A percentile compares a stretch with the other conserved stretches of the same genome.
These are phyloP conservation scores for Populus trichocarpa DNA, from an alignment of 441 rosid species.

Conservation along the genomic window DNA sequence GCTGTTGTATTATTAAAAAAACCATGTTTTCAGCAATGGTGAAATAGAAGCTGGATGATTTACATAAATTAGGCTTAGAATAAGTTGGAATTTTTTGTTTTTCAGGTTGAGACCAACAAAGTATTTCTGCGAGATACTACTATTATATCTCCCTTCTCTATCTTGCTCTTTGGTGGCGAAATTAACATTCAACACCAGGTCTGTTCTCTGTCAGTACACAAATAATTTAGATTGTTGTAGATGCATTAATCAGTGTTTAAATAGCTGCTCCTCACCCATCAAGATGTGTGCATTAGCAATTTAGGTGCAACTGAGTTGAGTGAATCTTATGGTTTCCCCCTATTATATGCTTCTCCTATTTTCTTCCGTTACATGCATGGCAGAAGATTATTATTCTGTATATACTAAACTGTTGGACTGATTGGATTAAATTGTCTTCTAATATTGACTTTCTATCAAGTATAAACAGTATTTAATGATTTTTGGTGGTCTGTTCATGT, in stretches of 20 bases:
- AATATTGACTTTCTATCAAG: neutral
- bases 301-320: no score
- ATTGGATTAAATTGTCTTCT: neutral
- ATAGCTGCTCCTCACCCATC: neutral
- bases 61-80: neutral
- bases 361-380: no score
- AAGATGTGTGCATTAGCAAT: neutral
- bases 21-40: neutral
- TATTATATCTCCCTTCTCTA: conserved; percentile 75
- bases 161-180: conserved; percentile 86
- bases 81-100: conserved; percentile 5
- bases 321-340: no score
- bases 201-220: conserved; percentile 7
- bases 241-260: neutral
- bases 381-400: no score
- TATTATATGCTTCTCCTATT: no score
- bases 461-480: neutral
- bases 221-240: neutral
- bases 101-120: conserved; percentile 82
- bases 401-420: neutral
- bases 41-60: neutral
- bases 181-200: conserved; percentile 93
- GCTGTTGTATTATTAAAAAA: neutral
- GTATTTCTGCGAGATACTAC: conserved; percentile 87
- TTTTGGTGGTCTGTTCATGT: no score